Evolutionary conservation across 75 land plant species (phyloP), one percentile per base, ranked within the genome.

Genomic region (Cryptomeria japonica): DNA sequence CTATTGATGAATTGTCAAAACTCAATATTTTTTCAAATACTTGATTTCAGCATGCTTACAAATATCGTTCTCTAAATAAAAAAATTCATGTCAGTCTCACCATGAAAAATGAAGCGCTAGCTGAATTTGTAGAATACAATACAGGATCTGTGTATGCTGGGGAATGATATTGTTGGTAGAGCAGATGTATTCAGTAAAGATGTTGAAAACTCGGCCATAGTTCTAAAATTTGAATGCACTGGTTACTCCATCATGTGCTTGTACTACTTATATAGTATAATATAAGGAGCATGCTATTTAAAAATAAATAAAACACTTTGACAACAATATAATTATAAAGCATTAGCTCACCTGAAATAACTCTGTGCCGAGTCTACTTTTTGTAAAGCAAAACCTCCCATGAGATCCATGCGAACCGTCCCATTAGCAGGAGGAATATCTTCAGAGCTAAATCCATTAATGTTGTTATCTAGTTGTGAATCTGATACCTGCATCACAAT

Each of bases 381-480:
- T 86, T 97, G 99, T 36, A 98, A 72, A 31, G 93, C 96, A 92
- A 97, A 94, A 37, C 99, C 99, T 82, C 99, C 99, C 22, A 90
- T 91, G 70, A 96, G 78, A 78, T 93, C 99, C 84, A 98, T 93
- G 70, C 97, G 94, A 39, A 98, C 94, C 10, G 89, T 88, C 68
- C 92, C 94, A 58, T 89, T 86, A 78, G 91, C 87, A 38, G 92
- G 88, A 70, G 99, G 99, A 64, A 96, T 93, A 42, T 89, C 93
- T 73, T 91, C 91, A 80, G 49, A 61, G 41, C 89, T 91, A 73
- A 93, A 91, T 15, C 96, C 99, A 93, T 94, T 87, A 16, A 93
- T 90, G 28, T 53, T 91, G 64, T 87, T 90, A 79, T 93, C 89
- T 86, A 93, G 77, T 70, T 72, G 80, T 76, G 78, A 39, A 84